Base-by-base conservation (phyloP, 1,284 basidiomycete species). In the Cystobasidium slooffiae region DNA sequence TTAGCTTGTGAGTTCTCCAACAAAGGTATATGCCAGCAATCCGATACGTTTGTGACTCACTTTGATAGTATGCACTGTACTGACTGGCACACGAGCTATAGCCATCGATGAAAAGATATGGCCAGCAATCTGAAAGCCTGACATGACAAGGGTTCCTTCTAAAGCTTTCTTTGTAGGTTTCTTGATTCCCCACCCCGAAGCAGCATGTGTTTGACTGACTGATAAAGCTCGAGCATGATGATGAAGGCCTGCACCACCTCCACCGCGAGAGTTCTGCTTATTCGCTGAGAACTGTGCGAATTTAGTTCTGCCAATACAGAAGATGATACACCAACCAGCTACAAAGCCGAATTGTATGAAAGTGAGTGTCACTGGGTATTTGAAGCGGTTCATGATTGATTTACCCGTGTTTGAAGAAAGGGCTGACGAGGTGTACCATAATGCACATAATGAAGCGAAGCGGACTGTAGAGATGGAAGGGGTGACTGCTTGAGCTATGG, bases 1-100 rank as follows among this genome's bases (percentile, higher is more conserved):
- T 64, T n/a, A 22, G 22, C 72, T 22, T 5, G 31, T 31, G 31
- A 31, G 5, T 1, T 31, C 31, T 31, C 31, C 31, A 31, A n/a
- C 16, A 64, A 4, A 24, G 46, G 10, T 6, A 37, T 10, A 5
- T 5, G 22, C 10, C 22, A 12, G 41, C 62, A 5, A 31, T 2
- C 5, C 31, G 5, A 31, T 31, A 31, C 31, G 31, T 31, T 31
- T 31, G 31, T 31, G 31, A 51, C 87, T 80, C 79, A 95, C 95
- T 89, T 98, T 98, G 84, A 98, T 97, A 44, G 96, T 99, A 82
- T 99, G 97, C 31, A 98, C 94, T 0, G 97, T 99, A 84, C 92
- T 94, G 72, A 99, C 96, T 5, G 92, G 94, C 75, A 98, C 97
- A 70, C 94, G 87, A 51, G 93, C 93, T 76, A 99, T 98, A 24